Evolutionary conservation across 148 eudicot species (phyloP), one percentile per base, ranked within the genome.

Genomic region (Cornus florida): DNA sequence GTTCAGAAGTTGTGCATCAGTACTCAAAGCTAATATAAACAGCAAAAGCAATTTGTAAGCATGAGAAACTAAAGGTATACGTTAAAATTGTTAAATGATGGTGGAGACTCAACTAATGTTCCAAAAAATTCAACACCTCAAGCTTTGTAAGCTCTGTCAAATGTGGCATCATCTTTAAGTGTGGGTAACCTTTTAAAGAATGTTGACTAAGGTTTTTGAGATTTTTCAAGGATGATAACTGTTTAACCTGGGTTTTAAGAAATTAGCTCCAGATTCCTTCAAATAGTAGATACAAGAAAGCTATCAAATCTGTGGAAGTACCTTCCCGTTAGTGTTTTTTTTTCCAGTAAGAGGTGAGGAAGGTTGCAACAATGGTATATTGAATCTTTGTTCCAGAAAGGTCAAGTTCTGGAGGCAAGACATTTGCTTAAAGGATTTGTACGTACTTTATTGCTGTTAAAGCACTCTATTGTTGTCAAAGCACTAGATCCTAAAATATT

Each of bases 121-220:
- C 65, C 4, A 86, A 86, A 41, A 83, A 76, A 81, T 86, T 84
- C 38, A 86, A 64, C 32, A 77, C 77, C 75, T 81, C 83, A n/a
- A 83, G 73, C 57, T 59, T 83, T 0, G 66, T 76, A 65, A 81
- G 77, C 20, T 59, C 35, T 46, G 41, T 69, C 74, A 86, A 72
- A 73, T 43, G 67, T 7, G 76, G 81, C 41, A 83, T 73, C 0
- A 0, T 35, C 41, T 76, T 22, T 22, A 80, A 75, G 43, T 39
- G 43, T 39, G 5, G 43, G 70, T 84, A 81, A 59, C 41, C 39
- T 28, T 67, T 33, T 7, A 84, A 31, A 5, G 72, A 57, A 57
- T 78, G 80, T 59, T 23, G 46, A 13, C 68, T 39, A 32, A 85
- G 43, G 43, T 22, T 75, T 75, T 9, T 28, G 66, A 81, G 79